Conservation (phyloP, 441 rosid genomes). For the Populus hybrid region DNA sequence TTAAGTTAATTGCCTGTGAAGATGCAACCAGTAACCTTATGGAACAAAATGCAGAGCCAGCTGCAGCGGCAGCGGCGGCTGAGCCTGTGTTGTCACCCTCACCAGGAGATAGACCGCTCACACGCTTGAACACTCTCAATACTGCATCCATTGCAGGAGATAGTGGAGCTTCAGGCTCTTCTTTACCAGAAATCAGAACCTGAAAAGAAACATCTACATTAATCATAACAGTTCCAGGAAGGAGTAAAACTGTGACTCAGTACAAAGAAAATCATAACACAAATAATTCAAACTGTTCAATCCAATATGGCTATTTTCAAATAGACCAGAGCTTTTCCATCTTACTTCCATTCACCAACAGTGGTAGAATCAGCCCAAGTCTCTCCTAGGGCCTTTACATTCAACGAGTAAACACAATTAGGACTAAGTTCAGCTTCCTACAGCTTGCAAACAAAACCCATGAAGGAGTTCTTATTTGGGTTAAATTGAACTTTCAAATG, state of each 20-base stretch:
- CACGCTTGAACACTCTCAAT: slow-evolving; percentile 66
- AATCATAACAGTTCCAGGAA: neutral
- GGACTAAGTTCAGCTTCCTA: neutral
- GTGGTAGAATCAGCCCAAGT: neutral
- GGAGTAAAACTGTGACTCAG: neutral
- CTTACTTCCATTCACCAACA: neutral
- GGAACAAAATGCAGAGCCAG: slow-evolving; percentile 47
- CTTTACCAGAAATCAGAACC: slow-evolving; percentile 83
- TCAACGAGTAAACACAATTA: neutral
- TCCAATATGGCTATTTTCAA: neutral
- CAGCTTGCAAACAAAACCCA: neutral
- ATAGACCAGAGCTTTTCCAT: neutral
- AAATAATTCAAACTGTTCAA: neutral
- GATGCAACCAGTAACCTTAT: slow-evolving; percentile 70
- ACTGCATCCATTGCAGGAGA: slow-evolving; percentile 92
- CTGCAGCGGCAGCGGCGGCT: slow-evolving; percentile 30
- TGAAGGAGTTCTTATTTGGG: neutral
- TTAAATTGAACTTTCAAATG: neutral
- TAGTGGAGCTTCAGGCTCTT: slow-evolving; percentile 66
- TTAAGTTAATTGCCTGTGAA: slow-evolving; percentile 77
- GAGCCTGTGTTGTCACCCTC: slow-evolving; percentile 42
- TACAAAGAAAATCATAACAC: neutral
- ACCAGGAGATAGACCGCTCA: slow-evolving; percentile 52
- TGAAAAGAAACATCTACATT: slow-evolving; percentile 17
- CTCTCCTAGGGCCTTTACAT: neutral